Evolutionary conservation across 2,329 filamentous ascomycete genomes (phyloP).

Genomic region (Hypoxylon sp.): DNA sequence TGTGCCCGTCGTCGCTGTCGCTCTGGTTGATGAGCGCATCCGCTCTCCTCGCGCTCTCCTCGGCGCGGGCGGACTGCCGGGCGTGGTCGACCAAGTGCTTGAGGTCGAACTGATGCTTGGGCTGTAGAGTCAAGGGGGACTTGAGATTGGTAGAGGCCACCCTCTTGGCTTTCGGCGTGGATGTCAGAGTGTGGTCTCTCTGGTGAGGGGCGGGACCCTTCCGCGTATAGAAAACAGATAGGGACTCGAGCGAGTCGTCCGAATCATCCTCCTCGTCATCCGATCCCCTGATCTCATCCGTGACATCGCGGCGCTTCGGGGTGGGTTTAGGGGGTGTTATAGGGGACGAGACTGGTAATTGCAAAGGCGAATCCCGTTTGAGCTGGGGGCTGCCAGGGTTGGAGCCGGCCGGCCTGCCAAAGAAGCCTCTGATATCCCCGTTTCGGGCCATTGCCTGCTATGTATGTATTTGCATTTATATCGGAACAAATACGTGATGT

Average conservation of each 20-base stretch:
- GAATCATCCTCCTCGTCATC: constrained; percentile 75
- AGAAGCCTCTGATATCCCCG: constrained; percentile 46
- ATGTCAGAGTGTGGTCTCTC: constrained; percentile 30
- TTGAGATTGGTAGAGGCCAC: constrained; percentile 49
- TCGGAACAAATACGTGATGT: background rate
- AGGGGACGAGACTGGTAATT: constrained; percentile 36
- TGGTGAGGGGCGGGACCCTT: constrained; percentile 35
- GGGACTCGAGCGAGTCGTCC: constrained; percentile 59
- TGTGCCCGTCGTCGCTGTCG: constrained; percentile 21
- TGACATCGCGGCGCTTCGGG: constrained; percentile 51
- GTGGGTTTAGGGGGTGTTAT: constrained; percentile 41
- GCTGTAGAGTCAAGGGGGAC: constrained; percentile 59
- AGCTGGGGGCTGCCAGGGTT: constrained; percentile 24
- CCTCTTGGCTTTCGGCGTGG: constrained; percentile 59
- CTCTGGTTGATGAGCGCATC: constrained; percentile 46
- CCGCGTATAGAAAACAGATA: constrained; percentile 57
- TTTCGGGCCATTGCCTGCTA: constrained; percentile 35
- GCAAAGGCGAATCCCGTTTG: constrained; percentile 26
- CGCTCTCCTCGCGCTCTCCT: constrained; percentile 60
- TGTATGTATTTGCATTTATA: background rate
- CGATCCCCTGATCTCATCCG: constrained; percentile 71
- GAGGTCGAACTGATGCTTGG: constrained; percentile 68
- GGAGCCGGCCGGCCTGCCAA: constrained; percentile 29
- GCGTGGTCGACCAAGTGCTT: constrained; percentile 68
- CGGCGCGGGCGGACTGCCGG: constrained; percentile 64